Percentiles rank a stretch among this genome's conserved stretches.
Evolutionary conservation across 352 stramenopile genomes (phyloP).

Genomic region (Globisporangium recalcitrans): DNA sequence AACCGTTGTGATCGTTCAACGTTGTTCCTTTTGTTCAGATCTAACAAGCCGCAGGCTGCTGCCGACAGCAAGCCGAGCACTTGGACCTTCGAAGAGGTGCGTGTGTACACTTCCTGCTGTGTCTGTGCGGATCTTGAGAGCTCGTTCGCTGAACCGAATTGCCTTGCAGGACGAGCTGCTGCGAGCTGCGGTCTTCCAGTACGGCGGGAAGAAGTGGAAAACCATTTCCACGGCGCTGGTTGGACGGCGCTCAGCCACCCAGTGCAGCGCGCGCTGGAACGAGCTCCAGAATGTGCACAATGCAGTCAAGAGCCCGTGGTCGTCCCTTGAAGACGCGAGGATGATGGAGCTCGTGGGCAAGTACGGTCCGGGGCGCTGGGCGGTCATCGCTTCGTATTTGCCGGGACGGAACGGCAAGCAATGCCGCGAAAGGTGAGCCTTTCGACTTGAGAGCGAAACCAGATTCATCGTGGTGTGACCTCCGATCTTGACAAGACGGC

Average conservation of each 20-base stretch:
- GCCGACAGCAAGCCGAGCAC: not conserved
- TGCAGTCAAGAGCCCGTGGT: constrained; percentile 32
- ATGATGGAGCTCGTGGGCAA: constrained; percentile 31
- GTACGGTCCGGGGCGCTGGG: constrained; percentile 48
- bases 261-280: constrained; percentile 24
- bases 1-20: not conserved
- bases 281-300: constrained; percentile 33
- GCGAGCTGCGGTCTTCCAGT: not conserved
- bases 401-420: constrained; percentile 62
- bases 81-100: not conserved
- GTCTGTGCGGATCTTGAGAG: not conserved
- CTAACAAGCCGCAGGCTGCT: not conserved
- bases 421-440: constrained; percentile 46
- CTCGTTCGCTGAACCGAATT: not conserved
- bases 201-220: not conserved
- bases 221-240: not conserved
- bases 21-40: not conserved
- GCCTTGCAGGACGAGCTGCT: constrained; percentile 3
- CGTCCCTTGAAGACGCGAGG: constrained; percentile 33
- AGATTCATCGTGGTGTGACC: not conserved
- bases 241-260: not conserved
- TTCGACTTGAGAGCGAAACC: no score
- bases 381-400: constrained; percentile 52
- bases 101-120: not conserved
- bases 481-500: not conserved